phyloP scores from a whole-genome alignment of 176 grass and related monocot species.

The Rhynchospora breviuscula region DNA sequence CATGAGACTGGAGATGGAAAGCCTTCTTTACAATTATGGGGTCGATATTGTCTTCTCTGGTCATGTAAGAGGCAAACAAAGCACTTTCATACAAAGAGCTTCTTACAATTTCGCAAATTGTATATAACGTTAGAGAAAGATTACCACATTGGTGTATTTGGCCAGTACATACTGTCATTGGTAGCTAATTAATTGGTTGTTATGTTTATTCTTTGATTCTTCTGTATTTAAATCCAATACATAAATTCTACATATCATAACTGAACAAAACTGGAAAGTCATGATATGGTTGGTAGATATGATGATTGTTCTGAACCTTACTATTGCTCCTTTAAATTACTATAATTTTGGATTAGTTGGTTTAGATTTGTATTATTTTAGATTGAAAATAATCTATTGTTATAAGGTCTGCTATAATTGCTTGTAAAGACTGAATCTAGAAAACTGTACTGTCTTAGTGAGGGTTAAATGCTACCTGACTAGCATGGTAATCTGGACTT shows the following conservation, averaged over 20 bases:
- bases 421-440: not conserved
- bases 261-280: not conserved
- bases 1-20: constrained; percentile 92
- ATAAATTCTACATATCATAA: not conserved
- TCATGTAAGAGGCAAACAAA: constrained; percentile 48
- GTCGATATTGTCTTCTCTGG: constrained; percentile 84
- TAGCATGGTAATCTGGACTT: not conserved
- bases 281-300: not conserved
- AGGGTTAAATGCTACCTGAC: not conserved
- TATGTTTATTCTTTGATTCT: not conserved
- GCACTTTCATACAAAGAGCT: not conserved
- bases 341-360: no score
- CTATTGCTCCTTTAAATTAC: not conserved
- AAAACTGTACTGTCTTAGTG: not conserved
- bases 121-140: not conserved
- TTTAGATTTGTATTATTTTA: no score
- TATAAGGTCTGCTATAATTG: not conserved
- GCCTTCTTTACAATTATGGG: constrained; percentile 44
- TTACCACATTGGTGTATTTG: not conserved
- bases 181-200: not conserved
- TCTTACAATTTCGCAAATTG: not conserved
- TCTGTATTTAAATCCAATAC: not conserved
- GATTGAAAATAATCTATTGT: no score
- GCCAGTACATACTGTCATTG: not conserved
- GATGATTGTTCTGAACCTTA: not conserved